Conservation (phyloP, 345 rosid species). For the Populus pruinosa region DNA sequence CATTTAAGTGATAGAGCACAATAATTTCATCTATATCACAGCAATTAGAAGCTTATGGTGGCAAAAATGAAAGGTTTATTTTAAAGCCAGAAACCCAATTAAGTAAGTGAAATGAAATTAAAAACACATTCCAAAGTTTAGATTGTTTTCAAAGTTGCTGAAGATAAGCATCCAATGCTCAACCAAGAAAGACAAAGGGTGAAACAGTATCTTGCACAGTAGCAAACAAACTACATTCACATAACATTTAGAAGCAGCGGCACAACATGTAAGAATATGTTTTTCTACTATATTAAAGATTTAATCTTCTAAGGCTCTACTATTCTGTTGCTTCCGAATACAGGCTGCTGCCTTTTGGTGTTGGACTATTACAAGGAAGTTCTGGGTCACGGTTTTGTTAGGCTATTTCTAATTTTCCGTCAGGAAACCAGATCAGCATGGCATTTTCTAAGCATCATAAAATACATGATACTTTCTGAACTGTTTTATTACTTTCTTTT, state of each 20-base stretch:
- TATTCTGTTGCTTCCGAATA: neutral
- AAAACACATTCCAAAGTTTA: neutral
- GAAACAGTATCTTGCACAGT: neutral
- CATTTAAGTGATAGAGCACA: neutral
- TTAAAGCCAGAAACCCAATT: neutral
- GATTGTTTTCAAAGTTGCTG: neutral
- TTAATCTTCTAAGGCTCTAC: neutral
- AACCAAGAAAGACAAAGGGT: neutral
- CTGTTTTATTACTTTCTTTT: neutral
- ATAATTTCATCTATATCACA: neutral
- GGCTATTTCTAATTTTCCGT: neutral
- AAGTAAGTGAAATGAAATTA: neutral
- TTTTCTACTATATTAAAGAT: neutral
- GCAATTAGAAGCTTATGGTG: neutral
- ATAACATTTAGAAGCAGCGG: neutral
- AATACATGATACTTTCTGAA: neutral
- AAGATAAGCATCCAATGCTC: neutral
- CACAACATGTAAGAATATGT: neutral
- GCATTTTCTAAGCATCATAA: neutral
- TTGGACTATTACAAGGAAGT: neutral
- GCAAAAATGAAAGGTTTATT: neutral
- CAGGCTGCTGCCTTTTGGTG: neutral
- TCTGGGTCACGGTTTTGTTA: neutral
- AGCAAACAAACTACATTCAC: neutral
- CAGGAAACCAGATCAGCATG: neutral